phyloP scores from a whole-genome alignment of 139 green algal species.

The Chlorella sorokiniana region DNA sequence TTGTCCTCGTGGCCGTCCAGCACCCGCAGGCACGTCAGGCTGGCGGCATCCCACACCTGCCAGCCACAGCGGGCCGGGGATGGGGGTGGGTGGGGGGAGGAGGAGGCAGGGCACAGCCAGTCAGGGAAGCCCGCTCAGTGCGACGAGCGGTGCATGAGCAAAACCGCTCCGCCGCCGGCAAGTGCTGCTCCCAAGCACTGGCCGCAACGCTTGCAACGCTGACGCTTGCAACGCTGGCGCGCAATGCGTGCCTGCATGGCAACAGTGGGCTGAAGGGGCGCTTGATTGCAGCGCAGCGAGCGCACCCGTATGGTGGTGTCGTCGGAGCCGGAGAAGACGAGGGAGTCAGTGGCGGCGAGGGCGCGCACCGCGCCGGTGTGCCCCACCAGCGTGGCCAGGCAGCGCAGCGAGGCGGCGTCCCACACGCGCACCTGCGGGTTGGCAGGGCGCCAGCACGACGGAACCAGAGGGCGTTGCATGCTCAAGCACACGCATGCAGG shows the following conservation, averaged over 20 bases:
- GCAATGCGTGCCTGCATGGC: too few relatives aligned
- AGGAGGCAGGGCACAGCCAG: neutral
- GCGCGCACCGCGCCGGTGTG: conserved; percentile 87
- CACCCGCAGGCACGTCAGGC: conserved; percentile 81
- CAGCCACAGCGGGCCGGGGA: neutral
- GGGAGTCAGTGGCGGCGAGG: conserved; percentile 61
- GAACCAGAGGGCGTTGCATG: neutral
- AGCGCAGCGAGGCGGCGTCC: conserved; percentile 62
- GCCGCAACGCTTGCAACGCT: too few relatives aligned
- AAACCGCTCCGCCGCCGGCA: too few relatives aligned
- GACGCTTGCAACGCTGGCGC: too few relatives aligned
- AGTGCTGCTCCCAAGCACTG: too few relatives aligned
- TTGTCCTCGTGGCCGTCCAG: conserved; percentile 93
- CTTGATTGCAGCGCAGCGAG: neutral
- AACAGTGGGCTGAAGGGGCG: neutral
- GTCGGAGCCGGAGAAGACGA: conserved; percentile 89
- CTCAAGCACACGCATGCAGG: neutral
- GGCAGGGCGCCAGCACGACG: neutral
- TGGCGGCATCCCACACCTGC: conserved; percentile 81
- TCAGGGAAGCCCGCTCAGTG: too few relatives aligned
- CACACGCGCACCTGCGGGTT: conserved; percentile 68
- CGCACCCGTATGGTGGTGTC: conserved; percentile 86
- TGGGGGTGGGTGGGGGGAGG: neutral
- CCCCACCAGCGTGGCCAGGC: conserved; percentile 59
- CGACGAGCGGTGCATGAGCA: too few relatives aligned